Base-by-base conservation (phyloP, 2,329 filamentous ascomycete genomes). In the Colletotrichum eleusines region DNA sequence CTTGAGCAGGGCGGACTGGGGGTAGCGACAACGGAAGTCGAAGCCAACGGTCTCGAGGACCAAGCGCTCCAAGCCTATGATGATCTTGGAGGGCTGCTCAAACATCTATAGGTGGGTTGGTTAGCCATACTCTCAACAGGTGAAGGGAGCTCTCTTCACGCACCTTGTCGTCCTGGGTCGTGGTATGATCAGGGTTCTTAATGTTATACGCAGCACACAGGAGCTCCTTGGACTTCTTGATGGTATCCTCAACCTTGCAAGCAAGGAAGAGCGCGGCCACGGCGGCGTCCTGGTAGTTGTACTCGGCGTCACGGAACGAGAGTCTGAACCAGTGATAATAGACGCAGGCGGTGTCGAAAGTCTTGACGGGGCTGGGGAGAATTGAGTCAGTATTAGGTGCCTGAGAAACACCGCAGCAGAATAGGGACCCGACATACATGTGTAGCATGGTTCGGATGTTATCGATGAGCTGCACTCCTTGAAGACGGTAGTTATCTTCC, bases 161-260 rank as follows among this genome's bases (percentile, higher is more conserved):
- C 82, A 95, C 93, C 79, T 92, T 91, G 80, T 98, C 94, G 80
- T 98, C 95, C 4, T 93, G 89, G 23, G 92, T 92, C 46, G 80
- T 92, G 81, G 81, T 94, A 87, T 80, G 92, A 79, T 82, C 91
- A 74, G 76, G 88, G 78, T 81, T 88, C 81, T 94, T 96, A 46
- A 97, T 84, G 77, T 97, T 98, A 81, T 95, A 94, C 31, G 94
- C 92, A 1, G 95, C 94, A 69, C 94, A 97, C 20, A 98, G 85
- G 72, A 99, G 97, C 73, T 99, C 96, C 69, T 89, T 90, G 4
- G 94, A 97, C 84, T 98, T 98, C 83, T 99, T 99, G 74, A 98
- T 88, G 0, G 96, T 99, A 80, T 99, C 96, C 81, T 99, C 96
- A 55, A 97, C 94, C 83, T 99, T 99, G 85, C 95, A 98, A 2